These are phyloP conservation scores for Hyphopichia pseudoburtonii DNA, from an alignment of 1,139 yeast genomes.

Conservation along the genomic window DNA sequence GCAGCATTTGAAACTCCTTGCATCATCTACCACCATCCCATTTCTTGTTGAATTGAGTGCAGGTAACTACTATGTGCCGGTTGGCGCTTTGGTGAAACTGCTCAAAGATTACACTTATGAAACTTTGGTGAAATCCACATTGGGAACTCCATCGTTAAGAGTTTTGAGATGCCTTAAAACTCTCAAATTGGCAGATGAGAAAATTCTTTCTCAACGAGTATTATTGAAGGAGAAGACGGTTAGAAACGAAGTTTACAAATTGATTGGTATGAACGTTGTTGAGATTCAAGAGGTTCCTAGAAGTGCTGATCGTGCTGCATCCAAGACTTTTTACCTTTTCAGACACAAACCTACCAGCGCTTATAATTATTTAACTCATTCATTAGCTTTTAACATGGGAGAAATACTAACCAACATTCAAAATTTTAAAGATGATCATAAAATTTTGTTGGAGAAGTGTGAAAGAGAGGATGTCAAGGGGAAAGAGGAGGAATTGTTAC, in stretches of 20 bases:
- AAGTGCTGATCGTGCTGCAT: slow-evolving; percentile 88
- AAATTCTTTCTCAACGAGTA: slow-evolving; percentile 73
- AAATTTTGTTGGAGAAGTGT: slow-evolving; percentile 71
- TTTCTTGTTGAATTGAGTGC: slow-evolving; percentile 47
- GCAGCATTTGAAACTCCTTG: slow-evolving; percentile 55
- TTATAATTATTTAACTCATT: slow-evolving; percentile 45
- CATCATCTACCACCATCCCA: slow-evolving; percentile 41
- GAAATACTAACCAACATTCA: slow-evolving; percentile 58
- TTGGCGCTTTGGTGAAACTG: slow-evolving; percentile 38
- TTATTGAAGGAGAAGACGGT: slow-evolving; percentile 76
- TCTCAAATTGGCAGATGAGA: slow-evolving; percentile 77
- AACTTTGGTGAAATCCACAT: slow-evolving; percentile 54
- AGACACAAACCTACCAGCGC: slow-evolving; percentile 65
- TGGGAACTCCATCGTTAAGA: slow-evolving; percentile 59
- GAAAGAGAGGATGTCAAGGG: slow-evolving; percentile 90
- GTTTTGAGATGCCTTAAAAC: slow-evolving; percentile 67
- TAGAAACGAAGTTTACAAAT: slow-evolving; percentile 58
- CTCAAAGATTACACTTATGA: slow-evolving; percentile 62
- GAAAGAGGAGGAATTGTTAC: slow-evolving; percentile 68
- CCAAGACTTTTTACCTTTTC: slow-evolving; percentile 81
- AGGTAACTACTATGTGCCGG: slow-evolving; percentile 43
- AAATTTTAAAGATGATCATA: slow-evolving; percentile 58
- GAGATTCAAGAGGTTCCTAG: slow-evolving; percentile 92
- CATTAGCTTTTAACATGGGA: slow-evolving; percentile 52
- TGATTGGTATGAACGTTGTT: slow-evolving; percentile 57